Conservation (phyloP, 2,329 filamentous ascomycete genomes). For the Setomelanomma holmii region DNA sequence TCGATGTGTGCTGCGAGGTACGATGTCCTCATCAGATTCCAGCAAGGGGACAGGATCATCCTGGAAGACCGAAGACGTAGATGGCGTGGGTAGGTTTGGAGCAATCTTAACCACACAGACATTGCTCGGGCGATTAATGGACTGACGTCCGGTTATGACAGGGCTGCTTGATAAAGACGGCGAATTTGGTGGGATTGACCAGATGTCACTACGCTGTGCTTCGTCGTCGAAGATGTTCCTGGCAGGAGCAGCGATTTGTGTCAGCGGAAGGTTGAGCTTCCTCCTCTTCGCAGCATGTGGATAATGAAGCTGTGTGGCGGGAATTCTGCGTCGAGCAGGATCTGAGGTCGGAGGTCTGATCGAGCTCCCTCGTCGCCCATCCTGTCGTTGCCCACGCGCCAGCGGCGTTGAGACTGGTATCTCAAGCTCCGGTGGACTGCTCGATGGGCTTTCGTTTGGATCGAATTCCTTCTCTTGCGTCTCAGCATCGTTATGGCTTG, state of each 20-base stretch:
- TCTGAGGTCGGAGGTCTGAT: constrained; percentile 5
- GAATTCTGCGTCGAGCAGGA: constrained; percentile 8
- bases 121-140: constrained; percentile 9
- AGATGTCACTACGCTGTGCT: constrained; percentile 31
- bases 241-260: constrained; percentile 12
- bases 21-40: constrained; percentile 32
- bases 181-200: constrained; percentile 52
- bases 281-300: constrained; percentile 27
- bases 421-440: constrained; percentile 31
- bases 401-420: constrained; percentile 34
- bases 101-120: constrained; percentile 9
- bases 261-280: constrained; percentile 23
- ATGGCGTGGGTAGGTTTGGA: constrained; percentile 39
- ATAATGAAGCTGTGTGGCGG: constrained; percentile 21
- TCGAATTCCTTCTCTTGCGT: constrained; percentile 44
- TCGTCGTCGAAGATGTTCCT: constrained; percentile 15
- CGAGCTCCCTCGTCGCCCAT: constrained; percentile 7
- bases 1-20: constrained; percentile 20
- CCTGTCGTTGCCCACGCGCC: constrained; percentile 10
- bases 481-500: constrained; percentile 24
- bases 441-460: constrained; percentile 26
- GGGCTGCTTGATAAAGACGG: constrained; percentile 50
- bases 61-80: constrained; percentile 38
- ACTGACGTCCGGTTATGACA: constrained; percentile 9
- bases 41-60: constrained; percentile 16